Conservation (phyloP, 371 early-diverging fungal genomes). For the Dentiscutata heterogama region DNA sequence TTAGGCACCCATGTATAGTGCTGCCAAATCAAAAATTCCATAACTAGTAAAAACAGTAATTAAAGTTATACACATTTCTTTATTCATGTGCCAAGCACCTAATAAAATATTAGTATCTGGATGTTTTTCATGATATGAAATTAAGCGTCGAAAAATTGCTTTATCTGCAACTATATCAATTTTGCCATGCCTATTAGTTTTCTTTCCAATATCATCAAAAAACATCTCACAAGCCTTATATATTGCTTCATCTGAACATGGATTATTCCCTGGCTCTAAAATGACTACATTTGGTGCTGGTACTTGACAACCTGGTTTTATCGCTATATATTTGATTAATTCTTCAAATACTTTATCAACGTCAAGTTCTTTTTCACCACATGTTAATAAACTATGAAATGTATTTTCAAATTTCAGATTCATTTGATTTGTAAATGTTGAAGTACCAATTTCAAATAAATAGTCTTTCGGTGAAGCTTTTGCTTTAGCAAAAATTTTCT, state of each 20-base stretch:
- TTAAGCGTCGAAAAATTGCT: slow-evolving; percentile 4
- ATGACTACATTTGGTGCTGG: neutral
- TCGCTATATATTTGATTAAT: neutral
- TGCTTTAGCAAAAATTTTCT: neutral
- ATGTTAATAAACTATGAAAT: neutral
- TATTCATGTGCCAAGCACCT: slow-evolving; percentile 10
- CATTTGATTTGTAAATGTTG: neutral
- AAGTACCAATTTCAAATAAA: neutral
- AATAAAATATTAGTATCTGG: neutral
- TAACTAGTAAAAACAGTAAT: slow-evolving; percentile 9
- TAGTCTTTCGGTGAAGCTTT: neutral
- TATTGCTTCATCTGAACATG: neutral
- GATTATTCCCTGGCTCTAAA: neutral
- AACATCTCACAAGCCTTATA: neutral
- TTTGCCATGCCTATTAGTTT: neutral
- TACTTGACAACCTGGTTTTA: neutral
- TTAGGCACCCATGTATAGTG: too few species aligned
- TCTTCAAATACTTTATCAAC: neutral
- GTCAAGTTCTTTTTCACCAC: neutral
- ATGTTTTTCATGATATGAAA: neutral
- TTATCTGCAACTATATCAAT: neutral
- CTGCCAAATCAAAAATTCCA: neutral
- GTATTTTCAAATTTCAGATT: neutral
- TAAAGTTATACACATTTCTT: slow-evolving; percentile 9
- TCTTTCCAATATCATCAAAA: neutral